phyloP scores from a whole-genome alignment of 148 eudicot genomes.

The Rhododendron ovatum region DNA sequence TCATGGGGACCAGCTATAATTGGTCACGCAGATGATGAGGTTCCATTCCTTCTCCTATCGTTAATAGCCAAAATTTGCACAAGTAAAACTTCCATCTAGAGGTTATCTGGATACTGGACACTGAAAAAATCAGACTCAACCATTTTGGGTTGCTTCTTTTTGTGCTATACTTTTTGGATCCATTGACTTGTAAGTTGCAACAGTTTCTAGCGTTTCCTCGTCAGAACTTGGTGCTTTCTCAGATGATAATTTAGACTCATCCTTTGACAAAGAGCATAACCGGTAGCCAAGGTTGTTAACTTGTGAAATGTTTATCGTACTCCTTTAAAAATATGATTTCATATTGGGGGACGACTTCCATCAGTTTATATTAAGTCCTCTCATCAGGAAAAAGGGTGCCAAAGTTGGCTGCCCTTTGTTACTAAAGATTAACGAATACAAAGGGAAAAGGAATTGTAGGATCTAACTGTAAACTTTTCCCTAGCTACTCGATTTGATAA shows the following conservation, averaged over 20 bases:
- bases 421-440: neutral
- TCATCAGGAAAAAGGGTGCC: neutral
- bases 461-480: neutral
- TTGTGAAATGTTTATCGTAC: neutral
- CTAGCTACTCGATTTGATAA: neutral
- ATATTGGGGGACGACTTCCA: neutral
- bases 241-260: neutral
- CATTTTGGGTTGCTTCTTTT: neutral
- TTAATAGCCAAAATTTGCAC: neutral
- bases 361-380: neutral
- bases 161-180: neutral
- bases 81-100: neutral
- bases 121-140: neutral
- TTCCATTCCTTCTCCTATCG: slow-evolving; percentile 17
- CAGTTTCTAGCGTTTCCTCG: neutral
- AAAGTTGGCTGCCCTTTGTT: neutral
- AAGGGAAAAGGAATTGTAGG: neutral
- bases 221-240: neutral
- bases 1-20: slow-evolving; percentile 96
- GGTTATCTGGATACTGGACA: neutral
- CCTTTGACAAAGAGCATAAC: neutral
- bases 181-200: neutral
- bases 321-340: neutral
- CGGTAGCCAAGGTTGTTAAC: neutral
- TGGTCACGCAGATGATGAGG: slow-evolving; percentile 92